Evolutionary conservation across 306 rosid species (phyloP).

Genomic region (Heteromeles arbutifolia): DNA sequence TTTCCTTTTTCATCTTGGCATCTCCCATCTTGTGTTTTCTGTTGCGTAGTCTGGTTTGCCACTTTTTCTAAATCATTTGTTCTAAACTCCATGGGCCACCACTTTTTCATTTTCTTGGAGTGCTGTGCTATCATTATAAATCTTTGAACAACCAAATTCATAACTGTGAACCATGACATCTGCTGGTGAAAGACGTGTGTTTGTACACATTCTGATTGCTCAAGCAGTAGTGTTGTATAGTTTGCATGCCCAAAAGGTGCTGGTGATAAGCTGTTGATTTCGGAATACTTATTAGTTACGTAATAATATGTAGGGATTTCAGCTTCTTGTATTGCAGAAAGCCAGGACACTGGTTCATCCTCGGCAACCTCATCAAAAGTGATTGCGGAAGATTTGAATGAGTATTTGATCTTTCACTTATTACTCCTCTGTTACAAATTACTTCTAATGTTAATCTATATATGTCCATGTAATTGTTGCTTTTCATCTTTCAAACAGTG

Average conservation of each 20-base stretch:
- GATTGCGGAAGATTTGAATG: conserved; percentile 34
- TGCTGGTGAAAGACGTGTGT: conserved; percentile 6
- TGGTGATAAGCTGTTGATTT: background rate
- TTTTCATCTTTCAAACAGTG: conserved; percentile 26
- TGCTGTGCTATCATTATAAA: background rate
- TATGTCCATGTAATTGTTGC: background rate
- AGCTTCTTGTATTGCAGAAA: conserved; percentile 52
- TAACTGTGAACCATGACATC: background rate
- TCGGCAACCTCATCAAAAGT: conserved; percentile 37
- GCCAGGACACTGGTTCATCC: conserved; percentile 53
- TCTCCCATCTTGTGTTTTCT: background rate
- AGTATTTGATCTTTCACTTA: conserved; percentile 22
- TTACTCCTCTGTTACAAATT: background rate
- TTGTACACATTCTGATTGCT: background rate
- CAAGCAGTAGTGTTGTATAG: background rate
- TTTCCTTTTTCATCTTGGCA: background rate
- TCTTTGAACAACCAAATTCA: background rate
- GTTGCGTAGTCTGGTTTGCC: background rate
- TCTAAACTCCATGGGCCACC: background rate
- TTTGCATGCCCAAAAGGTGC: background rate
- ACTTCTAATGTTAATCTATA: background rate
- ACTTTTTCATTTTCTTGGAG: background rate
- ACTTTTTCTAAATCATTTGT: background rate
- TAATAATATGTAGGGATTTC: conserved; percentile 25
- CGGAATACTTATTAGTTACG: conserved; percentile 5